Evolutionary conservation across 2,329 filamentous ascomycete genomes (phyloP).

Genomic region (Diaporthe ampelina): DNA sequence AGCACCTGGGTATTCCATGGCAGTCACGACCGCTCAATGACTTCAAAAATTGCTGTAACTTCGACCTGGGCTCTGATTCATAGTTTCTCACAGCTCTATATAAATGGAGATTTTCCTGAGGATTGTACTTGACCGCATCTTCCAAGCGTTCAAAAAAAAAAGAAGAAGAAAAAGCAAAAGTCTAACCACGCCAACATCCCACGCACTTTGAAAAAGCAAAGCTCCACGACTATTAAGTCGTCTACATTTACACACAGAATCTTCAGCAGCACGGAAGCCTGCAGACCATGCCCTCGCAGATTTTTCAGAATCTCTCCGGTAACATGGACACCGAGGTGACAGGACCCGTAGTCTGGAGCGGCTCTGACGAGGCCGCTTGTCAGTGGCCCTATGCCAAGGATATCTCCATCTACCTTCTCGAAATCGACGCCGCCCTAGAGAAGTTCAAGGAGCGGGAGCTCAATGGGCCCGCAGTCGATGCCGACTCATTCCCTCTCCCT

Average conservation of each 20-base stretch:
- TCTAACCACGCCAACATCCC: too few relatives aligned
- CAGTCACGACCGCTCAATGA: not conserved
- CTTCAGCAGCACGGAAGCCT: not conserved
- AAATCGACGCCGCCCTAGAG: constrained; percentile 47
- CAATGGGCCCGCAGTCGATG: constrained; percentile 50
- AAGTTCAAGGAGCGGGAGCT: constrained; percentile 47
- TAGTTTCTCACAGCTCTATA: not conserved
- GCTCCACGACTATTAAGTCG: not conserved
- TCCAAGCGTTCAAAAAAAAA: not conserved
- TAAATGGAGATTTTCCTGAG: not conserved
- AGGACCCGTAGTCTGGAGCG: not conserved
- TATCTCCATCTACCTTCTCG: constrained; percentile 42
- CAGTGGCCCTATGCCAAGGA: constrained; percentile 35
- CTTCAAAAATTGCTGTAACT: not conserved
- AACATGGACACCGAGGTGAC: not conserved
- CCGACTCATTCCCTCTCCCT: constrained; percentile 58
- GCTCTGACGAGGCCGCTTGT: not conserved
- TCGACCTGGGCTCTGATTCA: not conserved
- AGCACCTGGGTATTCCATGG: not conserved
- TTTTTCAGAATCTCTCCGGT: not conserved
- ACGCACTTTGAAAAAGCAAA: not conserved
- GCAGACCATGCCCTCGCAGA: not conserved
- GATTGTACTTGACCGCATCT: not conserved
- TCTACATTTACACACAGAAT: not conserved
- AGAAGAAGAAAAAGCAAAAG: not conserved